phyloP scores from a whole-genome alignment of 805 yeast genomes.

The Alloascoidea hylecoeti region DNA sequence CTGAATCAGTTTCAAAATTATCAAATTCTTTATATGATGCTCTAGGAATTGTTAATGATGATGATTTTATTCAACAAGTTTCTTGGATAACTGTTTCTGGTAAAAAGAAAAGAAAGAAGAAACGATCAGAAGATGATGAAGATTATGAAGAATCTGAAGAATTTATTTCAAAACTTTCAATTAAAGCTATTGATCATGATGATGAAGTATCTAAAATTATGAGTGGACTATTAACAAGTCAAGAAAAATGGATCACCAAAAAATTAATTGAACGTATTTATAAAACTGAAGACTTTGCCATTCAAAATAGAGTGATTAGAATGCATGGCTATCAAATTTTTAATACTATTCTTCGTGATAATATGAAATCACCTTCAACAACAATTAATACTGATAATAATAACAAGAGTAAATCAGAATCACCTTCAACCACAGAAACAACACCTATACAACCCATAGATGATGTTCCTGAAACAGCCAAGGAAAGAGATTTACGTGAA shows the following conservation, averaged over 20 bases:
- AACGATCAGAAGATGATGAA: slow-evolving; percentile 31
- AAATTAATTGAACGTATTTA: slow-evolving; percentile 58
- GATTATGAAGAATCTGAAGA: slow-evolving; percentile 32
- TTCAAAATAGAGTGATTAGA: slow-evolving; percentile 48
- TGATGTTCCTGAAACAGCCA: neutral
- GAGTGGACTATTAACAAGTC: slow-evolving; percentile 67
- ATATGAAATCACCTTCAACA: slow-evolving; percentile 4
- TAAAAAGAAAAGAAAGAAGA: slow-evolving; percentile 36
- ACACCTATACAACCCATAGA: too few species aligned
- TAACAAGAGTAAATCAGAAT: slow-evolving; percentile 3
- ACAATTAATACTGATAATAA: slow-evolving; percentile 8
- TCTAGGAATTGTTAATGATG: slow-evolving; percentile 50
- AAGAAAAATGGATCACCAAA: slow-evolving; percentile 47
- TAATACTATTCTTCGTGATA: slow-evolving; percentile 35
- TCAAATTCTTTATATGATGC: slow-evolving; percentile 83
- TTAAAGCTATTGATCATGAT: slow-evolving; percentile 31
- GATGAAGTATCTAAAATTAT: slow-evolving; percentile 62
- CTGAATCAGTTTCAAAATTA: slow-evolving; percentile 72
- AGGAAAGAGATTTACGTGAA: slow-evolving; percentile 21
- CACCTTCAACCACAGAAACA: slow-evolving; percentile 1
- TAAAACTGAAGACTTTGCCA: slow-evolving; percentile 31
- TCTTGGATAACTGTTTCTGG: slow-evolving; percentile 25
- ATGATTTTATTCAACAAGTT: slow-evolving; percentile 46
- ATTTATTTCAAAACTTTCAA: slow-evolving; percentile 26
- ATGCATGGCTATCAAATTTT: slow-evolving; percentile 83